Evolutionary conservation across 73 alveolate species (phyloP), one percentile per base, ranked within the genome.

Genomic region (Tetrahymena thermophila): DNA sequence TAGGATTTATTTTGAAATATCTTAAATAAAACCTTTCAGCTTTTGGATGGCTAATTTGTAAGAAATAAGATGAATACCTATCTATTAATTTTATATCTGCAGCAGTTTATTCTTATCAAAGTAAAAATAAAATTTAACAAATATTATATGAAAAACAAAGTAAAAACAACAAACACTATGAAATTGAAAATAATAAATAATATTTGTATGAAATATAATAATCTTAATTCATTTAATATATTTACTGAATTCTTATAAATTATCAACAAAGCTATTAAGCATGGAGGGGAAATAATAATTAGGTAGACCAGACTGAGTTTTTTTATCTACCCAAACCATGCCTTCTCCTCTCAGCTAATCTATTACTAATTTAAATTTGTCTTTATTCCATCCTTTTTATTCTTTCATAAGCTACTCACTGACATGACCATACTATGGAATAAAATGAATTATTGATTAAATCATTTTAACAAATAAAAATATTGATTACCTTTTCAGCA

Each of bases 241-340:
- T 42, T 85, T 85, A n/a, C 34, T 85, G 34, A 85, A 94, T 40
- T 94, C 93, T 34, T 94, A 42, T 28, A 23, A 84, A 23, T 38
- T 57, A 85, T 95, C 97, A 23, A 89, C 84, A 85, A 85, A 95
- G 42, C 93, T 55, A 71, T 95, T 89, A 15, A 95, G 25, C 85
- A 95, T 40, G 34, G 94, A 50, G 25, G 97, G 97, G 85, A 95
- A 95, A 85, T 95, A 95, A 42, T 95, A 95, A 84, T 95, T 85
- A 34, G 34, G 40, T 11, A 25, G 15, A 31, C 56, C 93, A 4
- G 94, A 56, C 25, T 50, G 31, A 8, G 97, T 95, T 55, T 95
- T 95, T 85, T 95, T 95, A 85, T 95, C 97, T 31, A 93, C 94
- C 97, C 97, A 95, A 17, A 95, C 97, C 43, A 95, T 55, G 25